Evolutionary conservation across 2,329 filamentous ascomycete genomes (phyloP).

Genomic region (Arachnopeziza araneosa): DNA sequence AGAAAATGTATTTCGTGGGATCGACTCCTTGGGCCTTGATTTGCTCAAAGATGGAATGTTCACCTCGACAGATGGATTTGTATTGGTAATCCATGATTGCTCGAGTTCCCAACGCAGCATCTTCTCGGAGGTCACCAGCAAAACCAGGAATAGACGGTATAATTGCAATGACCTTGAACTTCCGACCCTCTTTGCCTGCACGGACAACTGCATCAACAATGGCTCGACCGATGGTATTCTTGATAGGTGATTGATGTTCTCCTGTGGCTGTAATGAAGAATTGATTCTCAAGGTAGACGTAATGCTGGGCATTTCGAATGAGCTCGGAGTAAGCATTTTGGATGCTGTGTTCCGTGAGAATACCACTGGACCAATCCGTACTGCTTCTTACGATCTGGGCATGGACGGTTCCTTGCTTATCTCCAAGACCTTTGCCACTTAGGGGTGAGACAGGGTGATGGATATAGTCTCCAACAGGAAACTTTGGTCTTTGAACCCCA

Average conservation of each 20-base stretch:
- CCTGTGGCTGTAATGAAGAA: conserved; percentile 95
- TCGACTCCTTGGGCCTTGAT: conserved; percentile 70
- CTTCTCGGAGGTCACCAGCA: conserved; percentile 79
- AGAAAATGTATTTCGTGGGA: conserved; percentile 74
- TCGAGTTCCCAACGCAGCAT: conserved; percentile 77
- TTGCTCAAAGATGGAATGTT: conserved; percentile 83
- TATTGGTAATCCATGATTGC: conserved; percentile 99
- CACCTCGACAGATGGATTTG: conserved; percentile 87
- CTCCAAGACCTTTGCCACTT: conserved; percentile 53
- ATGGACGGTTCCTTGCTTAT: conserved; percentile 66
- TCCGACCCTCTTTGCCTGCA: conserved; percentile 75
- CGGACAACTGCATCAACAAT: conserved; percentile 87
- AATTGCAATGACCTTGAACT: conserved; percentile 84
- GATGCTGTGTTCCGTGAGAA: conserved; percentile 77
- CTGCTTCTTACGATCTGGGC: conserved; percentile 88
- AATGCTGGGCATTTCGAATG: conserved; percentile 84
- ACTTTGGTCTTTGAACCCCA: conserved; percentile 81
- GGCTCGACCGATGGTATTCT: conserved; percentile 80
- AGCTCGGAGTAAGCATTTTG: conserved; percentile 82
- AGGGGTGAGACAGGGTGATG: conserved; percentile 72
- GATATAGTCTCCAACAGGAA: conserved; percentile 82
- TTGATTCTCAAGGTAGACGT: conserved; percentile 96
- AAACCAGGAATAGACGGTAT: conserved; percentile 93
- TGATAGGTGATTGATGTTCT: conserved; percentile 76
- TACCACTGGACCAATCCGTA: conserved; percentile 89